phyloP scores from a whole-genome alignment of 768 basidiomycete genomes.

The Lyophyllum decastes region DNA sequence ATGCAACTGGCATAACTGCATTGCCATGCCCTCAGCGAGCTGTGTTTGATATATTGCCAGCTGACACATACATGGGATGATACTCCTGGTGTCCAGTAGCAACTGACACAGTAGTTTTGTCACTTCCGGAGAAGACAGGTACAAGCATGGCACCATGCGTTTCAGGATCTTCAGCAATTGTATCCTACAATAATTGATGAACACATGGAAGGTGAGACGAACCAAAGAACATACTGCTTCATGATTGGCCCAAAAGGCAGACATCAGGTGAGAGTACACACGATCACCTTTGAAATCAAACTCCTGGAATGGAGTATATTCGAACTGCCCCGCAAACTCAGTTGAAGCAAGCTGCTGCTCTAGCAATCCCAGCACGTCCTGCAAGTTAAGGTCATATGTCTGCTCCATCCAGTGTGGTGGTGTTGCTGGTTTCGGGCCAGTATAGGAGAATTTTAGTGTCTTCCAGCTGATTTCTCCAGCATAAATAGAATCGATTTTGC shows the following conservation, averaged over 20 bases:
- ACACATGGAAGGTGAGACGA: neutral
- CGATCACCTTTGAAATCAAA: conserved; percentile 19
- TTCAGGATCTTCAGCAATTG: neutral
- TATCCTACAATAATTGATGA: neutral
- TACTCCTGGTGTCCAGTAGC: conserved; percentile 37
- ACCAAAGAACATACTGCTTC: conserved; percentile 28
- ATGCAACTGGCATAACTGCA: conserved; percentile 18
- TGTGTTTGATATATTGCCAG: conserved; percentile 32
- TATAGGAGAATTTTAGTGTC: conserved; percentile 17
- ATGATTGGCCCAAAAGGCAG: conserved; percentile 33
- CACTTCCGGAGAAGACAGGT: conserved; percentile 36
- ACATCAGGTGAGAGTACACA: conserved; percentile 34
- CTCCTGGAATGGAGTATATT: conserved; percentile 25
- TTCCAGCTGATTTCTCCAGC: conserved; percentile 26
- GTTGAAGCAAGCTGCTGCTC: conserved; percentile 23
- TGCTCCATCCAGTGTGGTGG: conserved; percentile 30
- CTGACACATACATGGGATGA: conserved; percentile 33
- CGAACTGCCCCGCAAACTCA: conserved; percentile 21
- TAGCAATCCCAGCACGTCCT: conserved; percentile 17
- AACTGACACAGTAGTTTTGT: conserved; percentile 40
- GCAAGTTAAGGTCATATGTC: conserved; percentile 23
- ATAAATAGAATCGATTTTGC: conserved; percentile 24
- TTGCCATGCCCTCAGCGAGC: conserved; percentile 31
- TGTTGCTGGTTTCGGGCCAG: conserved; percentile 15
- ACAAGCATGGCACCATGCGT: conserved; percentile 30